Percentiles rank a stretch among this genome's conserved stretches.
These are phyloP conservation scores for Populus davidiana DNA, from an alignment of 345 rosid species.

Conservation along the genomic window DNA sequence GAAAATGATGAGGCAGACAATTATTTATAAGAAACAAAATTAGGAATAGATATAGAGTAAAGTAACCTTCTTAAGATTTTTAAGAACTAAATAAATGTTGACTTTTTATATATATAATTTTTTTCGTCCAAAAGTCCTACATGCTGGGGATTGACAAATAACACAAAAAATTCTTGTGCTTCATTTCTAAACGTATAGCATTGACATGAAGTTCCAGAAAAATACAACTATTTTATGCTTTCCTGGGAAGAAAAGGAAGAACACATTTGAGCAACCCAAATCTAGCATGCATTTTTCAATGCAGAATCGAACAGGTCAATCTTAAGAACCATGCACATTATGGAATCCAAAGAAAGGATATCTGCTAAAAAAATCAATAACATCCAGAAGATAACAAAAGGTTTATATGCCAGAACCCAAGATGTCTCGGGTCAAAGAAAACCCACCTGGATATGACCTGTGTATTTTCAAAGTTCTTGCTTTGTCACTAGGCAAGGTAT, in stretches of 20 bases:
- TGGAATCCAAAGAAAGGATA: neutral
- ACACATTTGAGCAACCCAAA: constrained; percentile 1
- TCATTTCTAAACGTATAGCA: neutral
- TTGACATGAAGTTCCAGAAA: neutral
- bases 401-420: neutral
- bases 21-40: too few species aligned
- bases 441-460: constrained; percentile 63
- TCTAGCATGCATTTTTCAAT: neutral
- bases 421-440: constrained; percentile 51
- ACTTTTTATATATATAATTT: too few species aligned
- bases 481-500: constrained; percentile 27
- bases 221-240: neutral
- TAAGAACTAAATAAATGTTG: too few species aligned
- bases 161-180: neutral
- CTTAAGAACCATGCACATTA: neutral
- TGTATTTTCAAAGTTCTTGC: constrained; percentile 39
- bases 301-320: neutral
- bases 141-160: too few species aligned
- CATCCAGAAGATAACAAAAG: neutral
- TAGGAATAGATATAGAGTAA: too few species aligned
- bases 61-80: too few species aligned
- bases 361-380: neutral
- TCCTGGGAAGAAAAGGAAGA: neutral
- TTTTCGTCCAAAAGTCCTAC: too few species aligned
- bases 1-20: too few species aligned